Evolutionary conservation across 2,329 filamentous ascomycete species (phyloP), one percentile per base, ranked within the genome.

Genomic region (Diplodia sapinea): DNA sequence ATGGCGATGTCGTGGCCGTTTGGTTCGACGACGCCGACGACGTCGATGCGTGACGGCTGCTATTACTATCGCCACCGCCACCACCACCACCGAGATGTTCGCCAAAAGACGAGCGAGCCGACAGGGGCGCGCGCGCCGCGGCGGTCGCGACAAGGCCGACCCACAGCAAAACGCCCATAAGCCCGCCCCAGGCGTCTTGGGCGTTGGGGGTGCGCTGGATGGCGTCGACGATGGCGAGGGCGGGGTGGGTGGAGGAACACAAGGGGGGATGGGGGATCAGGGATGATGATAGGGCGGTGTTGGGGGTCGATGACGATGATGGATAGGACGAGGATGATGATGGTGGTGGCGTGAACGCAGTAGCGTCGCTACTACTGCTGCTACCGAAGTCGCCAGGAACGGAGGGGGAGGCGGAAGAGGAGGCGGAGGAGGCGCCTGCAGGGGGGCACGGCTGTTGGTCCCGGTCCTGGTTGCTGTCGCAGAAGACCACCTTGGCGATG

Each of bases 101-200:
- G 15, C 49, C 36, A 38, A 54, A 55, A 2, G 62, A 12, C 20
- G 31, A 13, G 20, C 36, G 33, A 3, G 65, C 51, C 65, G 65
- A 62, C 38, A 50, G 38, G 3, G 57, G 26, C n/a, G 51, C 50
- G 51, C 66, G 66, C 13, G 72, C 73, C 9, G 75, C 73, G 6
- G 74, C 73, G n/a, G 72, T 72, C 31, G 73, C 75, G 11, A 78
- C 71, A 13, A 77, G 66, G 1, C 72, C 67, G 20, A 74, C 70
- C 71, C 73, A 78, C 65, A 76, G 74, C 4, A 79, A 70, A 3
- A 77, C 73, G 13, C 77, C 77, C 1, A 73, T 71, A 65, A 78
- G 70, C 36, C 72, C 70, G n/a, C 71, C 71, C 77, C 76, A 78
- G 69, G 73, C 75, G 29, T 75, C 71, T 20, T 70, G 69, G 7